Evolutionary conservation across 1,284 basidiomycete genomes (phyloP), one percentile per base, ranked within the genome.

Genomic region (Melampsora abietis-canadensis): DNA sequence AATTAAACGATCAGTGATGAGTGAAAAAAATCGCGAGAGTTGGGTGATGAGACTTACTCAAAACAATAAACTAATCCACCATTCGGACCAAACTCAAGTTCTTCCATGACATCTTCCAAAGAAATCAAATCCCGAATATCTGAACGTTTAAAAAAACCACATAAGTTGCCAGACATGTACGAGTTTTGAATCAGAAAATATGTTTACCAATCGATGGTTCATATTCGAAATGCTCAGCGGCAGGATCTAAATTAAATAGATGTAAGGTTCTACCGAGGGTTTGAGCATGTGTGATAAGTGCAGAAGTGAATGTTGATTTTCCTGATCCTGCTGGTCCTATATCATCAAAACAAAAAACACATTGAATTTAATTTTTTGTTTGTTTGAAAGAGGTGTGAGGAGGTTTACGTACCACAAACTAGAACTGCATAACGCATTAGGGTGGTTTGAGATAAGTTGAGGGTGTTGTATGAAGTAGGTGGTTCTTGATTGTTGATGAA

Each of bases 61-160:
- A 99, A 98, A 84, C 96, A 98, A 82, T 98, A 98, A 76, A 99
- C 88, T 68, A 99, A 85, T 0, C 94, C 96, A 4, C 96, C 96
- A 80, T 99, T 99, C 0, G 96, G 96, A 0, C 96, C 96, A 82
- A 96, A 92, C 59, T 89, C 89, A 78, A 98, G 87, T 83, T 98
- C 96, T 63, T 86, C 87, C 96, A 98, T 98, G 66, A 96, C 94
- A 83, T 99, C 96, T 77, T 96, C 89, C 64, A 99, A 84, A 70
- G 89, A 91, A 79, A 99, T 89, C 68, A 99, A 85, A 80, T 98
- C 92, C 69, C 90, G 88, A 82, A 99, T 98, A 83, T 99, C 95
- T 69, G 60, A 31, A 46, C 2, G n/a, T 21, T 37, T 8, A 30
- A 37, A 67, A 15, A 37, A 31, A 51, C 54, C n/a, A n/a, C n/a